These are phyloP conservation scores for Fusarium globosum DNA, from an alignment of 2,329 filamentous ascomycete species.

Conservation along the genomic window DNA sequence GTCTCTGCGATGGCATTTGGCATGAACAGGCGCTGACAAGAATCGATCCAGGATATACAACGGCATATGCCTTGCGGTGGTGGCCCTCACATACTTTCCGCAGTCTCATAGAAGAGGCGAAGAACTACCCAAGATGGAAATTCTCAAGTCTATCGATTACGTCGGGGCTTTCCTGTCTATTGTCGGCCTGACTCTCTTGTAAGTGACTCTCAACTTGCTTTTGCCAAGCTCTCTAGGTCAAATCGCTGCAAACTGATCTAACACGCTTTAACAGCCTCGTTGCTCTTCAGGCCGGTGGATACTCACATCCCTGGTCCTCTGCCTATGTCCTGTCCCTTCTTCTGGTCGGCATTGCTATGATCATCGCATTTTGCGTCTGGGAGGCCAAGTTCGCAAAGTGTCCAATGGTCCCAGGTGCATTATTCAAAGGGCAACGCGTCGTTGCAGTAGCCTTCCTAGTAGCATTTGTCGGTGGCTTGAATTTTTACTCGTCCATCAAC, in stretches of 20 bases:
- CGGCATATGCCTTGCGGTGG: neutral
- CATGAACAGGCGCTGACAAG: fast-evolving
- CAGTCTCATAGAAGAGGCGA: neutral
- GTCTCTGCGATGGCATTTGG: neutral
- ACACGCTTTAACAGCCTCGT: neutral
- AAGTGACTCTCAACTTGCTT: no score
- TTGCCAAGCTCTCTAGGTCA: no score
- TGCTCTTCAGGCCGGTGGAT: neutral
- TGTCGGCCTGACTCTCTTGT: neutral
- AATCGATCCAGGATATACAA: neutral
- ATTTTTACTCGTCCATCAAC: neutral
- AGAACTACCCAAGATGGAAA: neutral
- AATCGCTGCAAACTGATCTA: neutral
- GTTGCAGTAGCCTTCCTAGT: neutral
- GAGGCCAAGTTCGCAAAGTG: neutral
- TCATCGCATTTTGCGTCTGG: neutral
- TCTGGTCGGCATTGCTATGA: fast-evolving
- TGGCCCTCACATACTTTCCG: neutral
- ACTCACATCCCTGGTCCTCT: neutral
- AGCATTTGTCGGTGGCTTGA: neutral
- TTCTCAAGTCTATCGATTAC: neutral
- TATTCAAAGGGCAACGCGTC: neutral
- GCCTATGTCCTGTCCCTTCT: neutral
- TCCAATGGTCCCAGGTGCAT: neutral
- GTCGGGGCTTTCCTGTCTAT: neutral